Evolutionary conservation across 1,284 basidiomycete genomes (phyloP), one percentile per base, ranked within the genome.

Genomic region (Cutaneotrichosporon cutaneum): DNA sequence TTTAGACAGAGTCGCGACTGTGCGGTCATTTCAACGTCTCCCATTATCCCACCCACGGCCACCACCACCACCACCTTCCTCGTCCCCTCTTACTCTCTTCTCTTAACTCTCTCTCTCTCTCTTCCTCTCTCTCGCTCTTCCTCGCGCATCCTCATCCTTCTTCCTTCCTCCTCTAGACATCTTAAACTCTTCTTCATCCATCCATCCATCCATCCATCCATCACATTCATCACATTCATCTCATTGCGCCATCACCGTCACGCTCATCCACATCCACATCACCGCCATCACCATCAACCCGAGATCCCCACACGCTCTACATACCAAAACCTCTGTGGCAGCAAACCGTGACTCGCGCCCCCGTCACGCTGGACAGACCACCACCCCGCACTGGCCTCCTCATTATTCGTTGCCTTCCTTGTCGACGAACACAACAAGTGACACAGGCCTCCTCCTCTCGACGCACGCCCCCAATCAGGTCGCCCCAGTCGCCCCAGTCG

Each of bases 171-270:
- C 47, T 26, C 45, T 26, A 45, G 22, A 45, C 44, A 45, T 26
- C 24, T 47, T 16, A 11, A 8, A 11, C 45, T 26, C 18, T n/a
- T 47, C 42, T 45, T 27, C 35, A 13, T 16, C 13, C 35, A 13
- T 50, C 22, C 47, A 50, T 27, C 8, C 50, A 51, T 18, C 27
- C 50, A 51, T 21, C 27, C 26, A 32, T 33, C 50, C 45, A 48
- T 51, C 22, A 8, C 50, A n/a, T 26, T 21, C n/a, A 30, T 32
- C 45, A n/a, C n/a, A 45, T 18, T 26, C 48, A 26, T 30, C 14
- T 33, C 50, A 51, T 51, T n/a, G n/a, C 30, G 27, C 26, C 50
- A 30, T n/a, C n/a, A 51, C 26, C 50, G 27, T 51, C 50, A 32
- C 30, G 39, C 39, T 42, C 39, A 42, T 30, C 45, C 14, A 7